phyloP scores from a whole-genome alignment of 1,284 basidiomycete genomes.

The Cryptococcus neoformans region DNA sequence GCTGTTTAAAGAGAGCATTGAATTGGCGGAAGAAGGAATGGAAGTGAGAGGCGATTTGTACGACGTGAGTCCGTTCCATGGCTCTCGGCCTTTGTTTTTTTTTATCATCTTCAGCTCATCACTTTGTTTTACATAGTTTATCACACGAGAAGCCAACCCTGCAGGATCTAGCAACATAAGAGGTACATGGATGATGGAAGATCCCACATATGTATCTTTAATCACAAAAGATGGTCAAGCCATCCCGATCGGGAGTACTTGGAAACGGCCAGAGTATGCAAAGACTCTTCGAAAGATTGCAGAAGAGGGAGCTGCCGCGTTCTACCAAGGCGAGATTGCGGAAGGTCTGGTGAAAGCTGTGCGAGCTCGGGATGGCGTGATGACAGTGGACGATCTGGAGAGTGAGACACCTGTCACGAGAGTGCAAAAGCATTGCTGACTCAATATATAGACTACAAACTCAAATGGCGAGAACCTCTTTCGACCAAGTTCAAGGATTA shows the following conservation, averaged over 20 bases:
- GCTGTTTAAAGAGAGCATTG: constrained; percentile 21
- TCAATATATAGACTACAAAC: constrained; percentile 27
- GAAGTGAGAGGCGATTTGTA: constrained; percentile 52
- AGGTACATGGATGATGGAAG: constrained; percentile 16
- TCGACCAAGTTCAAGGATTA: constrained; percentile 25
- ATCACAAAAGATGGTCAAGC: constrained; percentile 26
- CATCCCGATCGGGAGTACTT: constrained; percentile 21
- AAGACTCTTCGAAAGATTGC: constrained; percentile 32
- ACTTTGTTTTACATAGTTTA: not conserved
- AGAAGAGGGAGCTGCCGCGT: constrained; percentile 27
- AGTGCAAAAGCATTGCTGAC: not conserved
- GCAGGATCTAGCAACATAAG: constrained; percentile 8
- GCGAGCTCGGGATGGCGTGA: constrained; percentile 28
- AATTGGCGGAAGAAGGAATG: constrained; percentile 56
- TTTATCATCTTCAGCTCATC: too few relatives aligned
- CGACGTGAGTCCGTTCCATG: constrained; percentile 12
- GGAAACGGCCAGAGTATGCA: constrained; percentile 34
- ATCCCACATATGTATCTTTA: constrained; percentile 13
- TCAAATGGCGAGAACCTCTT: constrained; percentile 26
- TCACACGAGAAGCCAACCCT: constrained; percentile 12
- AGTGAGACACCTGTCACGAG: constrained; percentile 7
- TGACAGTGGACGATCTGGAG: constrained; percentile 36
- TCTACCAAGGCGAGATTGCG: constrained; percentile 39
- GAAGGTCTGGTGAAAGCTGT: constrained; percentile 28
- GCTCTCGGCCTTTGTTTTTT: not conserved